phyloP scores from a whole-genome alignment of 345 rosid species.

The Moringa oleifera region DNA sequence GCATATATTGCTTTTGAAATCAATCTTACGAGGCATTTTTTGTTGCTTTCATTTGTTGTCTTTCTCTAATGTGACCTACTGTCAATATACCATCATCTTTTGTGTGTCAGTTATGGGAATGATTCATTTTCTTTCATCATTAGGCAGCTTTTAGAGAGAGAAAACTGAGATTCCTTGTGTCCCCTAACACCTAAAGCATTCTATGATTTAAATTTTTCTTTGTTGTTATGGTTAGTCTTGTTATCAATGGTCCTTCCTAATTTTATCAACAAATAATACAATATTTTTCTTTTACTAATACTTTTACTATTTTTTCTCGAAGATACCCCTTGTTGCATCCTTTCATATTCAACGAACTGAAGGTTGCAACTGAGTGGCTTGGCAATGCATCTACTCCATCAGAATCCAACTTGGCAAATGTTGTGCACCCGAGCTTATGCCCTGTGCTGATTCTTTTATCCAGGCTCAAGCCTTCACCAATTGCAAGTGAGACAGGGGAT shows the following conservation, averaged over 20 bases:
- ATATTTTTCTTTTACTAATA: conserved; percentile 6
- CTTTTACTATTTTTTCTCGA: conserved; percentile 18
- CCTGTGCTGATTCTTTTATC: conserved; percentile 88
- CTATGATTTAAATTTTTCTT: neutral
- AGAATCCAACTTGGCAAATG: conserved; percentile 57
- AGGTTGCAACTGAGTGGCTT: conserved; percentile 69
- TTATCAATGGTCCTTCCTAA: conserved; percentile 3
- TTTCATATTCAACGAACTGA: conserved; percentile 64
- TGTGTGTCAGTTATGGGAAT: neutral
- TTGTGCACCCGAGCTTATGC: conserved; percentile 94
- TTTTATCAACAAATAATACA: neutral
- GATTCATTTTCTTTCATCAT: neutral
- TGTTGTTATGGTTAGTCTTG: neutral
- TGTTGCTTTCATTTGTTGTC: too few relatives aligned
- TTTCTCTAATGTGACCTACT: neutral
- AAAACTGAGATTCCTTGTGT: neutral
- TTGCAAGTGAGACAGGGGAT: conserved; percentile 83
- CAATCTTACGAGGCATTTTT: too few relatives aligned
- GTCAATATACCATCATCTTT: neutral
- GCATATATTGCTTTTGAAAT: neutral
- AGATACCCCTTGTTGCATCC: conserved; percentile 91
- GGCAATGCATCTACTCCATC: conserved; percentile 40
- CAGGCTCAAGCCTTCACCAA: conserved; percentile 91
- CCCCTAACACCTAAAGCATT: neutral
- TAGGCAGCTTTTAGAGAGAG: neutral